These are phyloP conservation scores for Apiotrichum akiyoshidainum DNA, from an alignment of 1,284 basidiomycete species.

Conservation along the genomic window DNA sequence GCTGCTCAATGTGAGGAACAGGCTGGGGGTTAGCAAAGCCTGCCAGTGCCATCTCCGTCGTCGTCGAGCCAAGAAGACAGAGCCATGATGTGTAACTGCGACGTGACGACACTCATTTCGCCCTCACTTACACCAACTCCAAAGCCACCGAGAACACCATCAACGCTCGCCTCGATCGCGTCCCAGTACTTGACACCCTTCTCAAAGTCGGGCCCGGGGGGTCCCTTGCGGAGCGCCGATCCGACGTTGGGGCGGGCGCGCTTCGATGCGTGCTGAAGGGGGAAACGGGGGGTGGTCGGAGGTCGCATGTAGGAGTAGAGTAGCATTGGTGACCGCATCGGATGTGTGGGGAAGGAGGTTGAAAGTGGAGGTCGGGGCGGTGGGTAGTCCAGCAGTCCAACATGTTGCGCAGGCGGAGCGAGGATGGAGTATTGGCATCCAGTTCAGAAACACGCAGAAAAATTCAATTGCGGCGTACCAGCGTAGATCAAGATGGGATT, in stretches of 20 bases:
- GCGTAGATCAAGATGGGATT: too few species aligned
- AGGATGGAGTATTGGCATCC: too few species aligned
- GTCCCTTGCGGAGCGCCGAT: constrained; percentile 29
- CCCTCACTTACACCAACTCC: constrained; percentile 44
- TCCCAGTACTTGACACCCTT: constrained; percentile 55
- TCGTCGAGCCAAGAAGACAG: too few species aligned
- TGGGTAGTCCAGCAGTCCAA: too few species aligned
- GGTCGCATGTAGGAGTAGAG: neutral
- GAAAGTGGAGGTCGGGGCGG: too few species aligned
- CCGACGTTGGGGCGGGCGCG: constrained; percentile 29
- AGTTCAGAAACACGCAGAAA: too few species aligned
- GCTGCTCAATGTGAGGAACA: constrained; percentile 79
- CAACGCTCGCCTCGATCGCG: constrained; percentile 48
- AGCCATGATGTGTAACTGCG: too few species aligned
- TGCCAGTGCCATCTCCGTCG: too few species aligned
- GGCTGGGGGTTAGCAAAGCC: constrained; percentile 54
- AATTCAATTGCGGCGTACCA: too few species aligned
- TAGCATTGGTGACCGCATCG: too few species aligned
- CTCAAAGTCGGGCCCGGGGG: constrained; percentile 46
- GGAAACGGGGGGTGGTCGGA: neutral
- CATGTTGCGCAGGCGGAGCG: too few species aligned
- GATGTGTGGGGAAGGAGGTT: too few species aligned
- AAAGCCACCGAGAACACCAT: constrained; percentile 54
- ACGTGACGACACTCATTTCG: neutral
- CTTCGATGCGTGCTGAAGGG: constrained; percentile 18